Conservation (phyloP, 1,284 basidiomycete genomes). For the Malassezia caprae region DNA sequence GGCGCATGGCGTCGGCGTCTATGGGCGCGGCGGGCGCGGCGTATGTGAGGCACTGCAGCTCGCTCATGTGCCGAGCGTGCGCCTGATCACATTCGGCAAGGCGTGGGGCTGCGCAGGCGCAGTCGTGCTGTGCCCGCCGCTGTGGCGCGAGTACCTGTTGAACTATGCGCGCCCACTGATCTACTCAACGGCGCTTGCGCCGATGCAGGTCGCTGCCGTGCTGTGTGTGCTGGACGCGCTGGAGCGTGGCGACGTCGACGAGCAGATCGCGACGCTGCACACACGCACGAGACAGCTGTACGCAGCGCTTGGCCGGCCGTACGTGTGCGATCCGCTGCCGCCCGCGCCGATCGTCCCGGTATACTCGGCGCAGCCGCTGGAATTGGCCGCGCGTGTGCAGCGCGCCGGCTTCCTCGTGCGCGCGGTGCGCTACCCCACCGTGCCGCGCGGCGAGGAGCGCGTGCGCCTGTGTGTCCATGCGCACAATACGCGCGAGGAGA, state of each 20-base stretch:
- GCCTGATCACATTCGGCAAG: constrained; percentile 44
- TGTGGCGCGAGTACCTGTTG: constrained; percentile 71
- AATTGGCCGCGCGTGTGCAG: constrained; percentile 60
- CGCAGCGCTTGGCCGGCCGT: not conserved
- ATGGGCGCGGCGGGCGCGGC: constrained; percentile 49
- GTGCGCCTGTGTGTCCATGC: constrained; percentile 74
- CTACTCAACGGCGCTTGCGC: constrained; percentile 50
- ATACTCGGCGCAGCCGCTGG: constrained; percentile 63
- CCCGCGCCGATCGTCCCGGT: constrained; percentile 71
- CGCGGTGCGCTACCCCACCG: constrained; percentile 64
- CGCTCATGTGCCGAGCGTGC: constrained; percentile 20
- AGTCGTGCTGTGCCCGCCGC: constrained; percentile 62
- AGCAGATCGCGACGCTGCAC: not conserved
- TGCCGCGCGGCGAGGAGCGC: constrained; percentile 70
- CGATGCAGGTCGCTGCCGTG: constrained; percentile 1
- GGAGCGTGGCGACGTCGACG: not conserved
- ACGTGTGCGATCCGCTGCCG: constrained; percentile 11
- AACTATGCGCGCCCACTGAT: constrained; percentile 83
- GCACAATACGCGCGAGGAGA: constrained; percentile 59
- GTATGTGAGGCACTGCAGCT: constrained; percentile 24
- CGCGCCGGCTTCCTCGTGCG: constrained; percentile 60
- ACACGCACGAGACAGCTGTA: constrained; percentile 5
- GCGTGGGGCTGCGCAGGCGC: constrained; percentile 52
- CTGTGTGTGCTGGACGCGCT: constrained; percentile 16
- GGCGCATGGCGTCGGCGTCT: constrained; percentile 66